phyloP scores from a whole-genome alignment of 495 filamentous ascomycete species.

The Talaromyces liani region DNA sequence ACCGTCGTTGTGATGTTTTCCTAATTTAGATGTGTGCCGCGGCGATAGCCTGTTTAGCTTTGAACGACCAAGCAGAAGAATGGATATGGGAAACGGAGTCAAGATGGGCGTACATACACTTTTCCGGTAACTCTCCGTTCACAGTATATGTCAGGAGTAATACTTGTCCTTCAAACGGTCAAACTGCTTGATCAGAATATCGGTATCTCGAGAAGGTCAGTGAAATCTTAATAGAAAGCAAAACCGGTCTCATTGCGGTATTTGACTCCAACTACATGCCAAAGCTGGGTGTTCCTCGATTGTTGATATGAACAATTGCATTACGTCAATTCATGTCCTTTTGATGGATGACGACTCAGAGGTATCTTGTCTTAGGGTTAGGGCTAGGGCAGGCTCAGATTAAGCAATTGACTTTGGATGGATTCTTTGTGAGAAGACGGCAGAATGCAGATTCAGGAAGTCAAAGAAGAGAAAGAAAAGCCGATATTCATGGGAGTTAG shows the following conservation, averaged over 20 bases:
- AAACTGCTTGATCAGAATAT: not conserved
- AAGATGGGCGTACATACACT: too few relatives aligned
- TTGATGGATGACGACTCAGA: too few relatives aligned
- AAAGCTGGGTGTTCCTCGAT: not conserved
- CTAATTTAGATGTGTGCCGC: too few relatives aligned
- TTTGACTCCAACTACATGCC: not conserved
- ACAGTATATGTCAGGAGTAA: not conserved
- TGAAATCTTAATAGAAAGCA: not conserved
- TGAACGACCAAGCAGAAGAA: not conserved
- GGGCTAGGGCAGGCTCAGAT: too few relatives aligned
- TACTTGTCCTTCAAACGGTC: not conserved
- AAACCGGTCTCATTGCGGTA: not conserved
- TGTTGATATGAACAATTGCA: not conserved
- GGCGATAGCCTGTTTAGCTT: not conserved
- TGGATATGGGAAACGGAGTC: not conserved
- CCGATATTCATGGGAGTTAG: too few relatives aligned
- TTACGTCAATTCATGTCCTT: too few relatives aligned
- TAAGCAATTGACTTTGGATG: too few relatives aligned
- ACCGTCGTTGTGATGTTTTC: too few relatives aligned
- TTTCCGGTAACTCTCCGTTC: not conserved
- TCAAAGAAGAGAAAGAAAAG: too few relatives aligned
- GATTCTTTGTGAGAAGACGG: too few relatives aligned
- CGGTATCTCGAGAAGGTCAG: not conserved
- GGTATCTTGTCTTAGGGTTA: too few relatives aligned
- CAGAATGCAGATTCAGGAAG: too few relatives aligned